phyloP scores from a whole-genome alignment of 352 stramenopile genomes.

The Globisporangium uncinulatum region DNA sequence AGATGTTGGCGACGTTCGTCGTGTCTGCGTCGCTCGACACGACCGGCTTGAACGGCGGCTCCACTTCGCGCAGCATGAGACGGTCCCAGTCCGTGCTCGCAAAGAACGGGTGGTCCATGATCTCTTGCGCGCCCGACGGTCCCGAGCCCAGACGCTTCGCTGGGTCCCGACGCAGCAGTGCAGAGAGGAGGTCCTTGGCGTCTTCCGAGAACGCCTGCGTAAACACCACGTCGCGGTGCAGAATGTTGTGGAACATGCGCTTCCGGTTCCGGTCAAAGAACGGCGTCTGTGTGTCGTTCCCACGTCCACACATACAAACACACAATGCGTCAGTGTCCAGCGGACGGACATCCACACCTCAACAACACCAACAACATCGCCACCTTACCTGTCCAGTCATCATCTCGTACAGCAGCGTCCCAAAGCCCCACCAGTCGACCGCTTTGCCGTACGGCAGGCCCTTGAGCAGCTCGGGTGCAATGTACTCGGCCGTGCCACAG shows the following conservation, averaged over 20 bases:
- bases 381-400: constrained; percentile 70
- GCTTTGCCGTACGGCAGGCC: constrained; percentile 85
- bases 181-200: constrained; percentile 77
- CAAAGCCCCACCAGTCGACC: constrained; percentile 94
- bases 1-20: constrained; percentile 86
- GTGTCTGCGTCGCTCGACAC: constrained; percentile 80
- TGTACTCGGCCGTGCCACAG: constrained; percentile 92
- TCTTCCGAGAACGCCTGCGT: constrained; percentile 85
- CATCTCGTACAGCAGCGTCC: constrained; percentile 94
- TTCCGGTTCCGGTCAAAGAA: constrained; percentile 96
- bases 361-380: neutral
- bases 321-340: neutral
- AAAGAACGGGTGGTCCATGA: constrained; percentile 89
- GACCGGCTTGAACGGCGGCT: constrained; percentile 83
- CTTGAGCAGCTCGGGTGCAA: constrained; percentile 89
- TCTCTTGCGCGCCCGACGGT: constrained; percentile 79
- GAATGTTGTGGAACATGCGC: constrained; percentile 94
- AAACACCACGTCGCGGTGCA: constrained; percentile 84
- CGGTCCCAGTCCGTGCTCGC: constrained; percentile 83
- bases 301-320: neutral
- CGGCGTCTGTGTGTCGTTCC: constrained; percentile 64
- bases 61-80: constrained; percentile 73
- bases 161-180: constrained; percentile 76
- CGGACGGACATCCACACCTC: neutral
- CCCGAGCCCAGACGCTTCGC: constrained; percentile 78